Percentiles rank a stretch among this genome's conserved stretches.
phyloP scores from a whole-genome alignment of 1,139 yeast genomes.

The Taphrina communis region DNA sequence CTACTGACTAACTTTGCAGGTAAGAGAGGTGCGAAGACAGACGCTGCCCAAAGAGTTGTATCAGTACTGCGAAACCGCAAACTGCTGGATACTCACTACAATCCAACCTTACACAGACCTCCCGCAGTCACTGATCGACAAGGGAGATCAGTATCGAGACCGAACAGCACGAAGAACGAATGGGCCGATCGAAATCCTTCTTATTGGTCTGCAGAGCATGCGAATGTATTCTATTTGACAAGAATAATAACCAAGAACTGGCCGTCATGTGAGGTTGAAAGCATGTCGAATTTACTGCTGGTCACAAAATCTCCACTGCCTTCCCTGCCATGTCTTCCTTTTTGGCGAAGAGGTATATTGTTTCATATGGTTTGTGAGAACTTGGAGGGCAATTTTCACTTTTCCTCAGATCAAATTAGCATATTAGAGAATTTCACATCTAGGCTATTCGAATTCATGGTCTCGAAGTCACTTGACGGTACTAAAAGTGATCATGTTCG shows the following conservation, averaged over 20 bases:
- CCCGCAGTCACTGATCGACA: too few species aligned
- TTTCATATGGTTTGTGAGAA: not conserved
- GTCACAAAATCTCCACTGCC: constrained; percentile 28
- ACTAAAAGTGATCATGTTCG: constrained; percentile 10
- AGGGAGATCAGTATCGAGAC: not conserved
- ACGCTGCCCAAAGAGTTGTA: constrained; percentile 38
- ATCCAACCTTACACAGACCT: not conserved
- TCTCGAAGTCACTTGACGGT: constrained; percentile 7
- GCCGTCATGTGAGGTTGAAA: not conserved
- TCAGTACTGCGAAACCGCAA: constrained; percentile 20
- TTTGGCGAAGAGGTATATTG: not conserved
- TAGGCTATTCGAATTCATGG: constrained; percentile 13
- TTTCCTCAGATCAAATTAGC: not conserved
- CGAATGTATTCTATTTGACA: not conserved
- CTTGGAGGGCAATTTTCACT: not conserved
- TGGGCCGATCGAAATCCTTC: constrained; percentile 23
- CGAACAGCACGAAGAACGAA: not conserved
- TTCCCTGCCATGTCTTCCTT: constrained; percentile 1
- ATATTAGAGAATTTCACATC: constrained; percentile 14
- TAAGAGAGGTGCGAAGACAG: constrained; percentile 22
- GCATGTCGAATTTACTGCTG: constrained; percentile 13
- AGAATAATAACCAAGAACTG: constrained; percentile 5
- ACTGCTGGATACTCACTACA: constrained; percentile 32
- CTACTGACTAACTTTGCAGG: not conserved
- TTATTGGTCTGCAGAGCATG: constrained; percentile 10